Evolutionary conservation across 495 filamentous ascomycete species (phyloP), one percentile per base, ranked within the genome.

Genomic region (Penicillium dipodomyicola): DNA sequence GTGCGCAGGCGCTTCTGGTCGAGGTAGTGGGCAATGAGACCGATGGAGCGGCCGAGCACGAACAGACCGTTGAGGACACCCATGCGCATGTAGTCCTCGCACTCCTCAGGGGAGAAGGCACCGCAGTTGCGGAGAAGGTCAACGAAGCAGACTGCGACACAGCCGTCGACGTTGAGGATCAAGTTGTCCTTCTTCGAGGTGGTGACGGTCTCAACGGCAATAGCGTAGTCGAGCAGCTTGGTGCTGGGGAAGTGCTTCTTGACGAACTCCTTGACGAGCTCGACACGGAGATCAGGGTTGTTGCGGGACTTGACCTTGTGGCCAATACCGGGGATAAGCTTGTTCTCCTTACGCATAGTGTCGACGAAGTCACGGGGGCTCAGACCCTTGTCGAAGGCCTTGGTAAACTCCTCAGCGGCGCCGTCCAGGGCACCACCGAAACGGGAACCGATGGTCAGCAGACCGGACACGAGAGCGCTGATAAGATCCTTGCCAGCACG

Each of bases 171-270:
- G 82, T 98, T 98, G 60, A 98, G 87, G 66, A 98, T 98, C 56
- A 98, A 86, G 84, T 97, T 98, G 80, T 98, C 94, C 84, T 98
- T 98, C 88, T 98, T 98, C 61, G 91, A 96, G 9, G 94, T 98
- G 30, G 94, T 98, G 61, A 98, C 94, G 2, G 89, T 88, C 84
- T 98, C 94, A 52, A 98, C 94, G 10, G 94, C 94, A 70, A 98
- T 87, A 64, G 94, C 94, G 74, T 96, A 98, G 79, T 98, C 94
- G 65, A 98, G 88, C 72, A 97, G 86, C 82, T 96, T 96, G 84
- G 87, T 87, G 77, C 80, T 90, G 57, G 94, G 92, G 87, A 98
- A 98, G 79, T 91, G 87, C 83, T 93, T 93, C 79, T 92, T 82
- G 74, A 92, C 94, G 77, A 90, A 98, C 72, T 97, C 94, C 82